Evolutionary conservation across 805 yeast species (phyloP).

Genomic region (Grigorovia humatica): DNA sequence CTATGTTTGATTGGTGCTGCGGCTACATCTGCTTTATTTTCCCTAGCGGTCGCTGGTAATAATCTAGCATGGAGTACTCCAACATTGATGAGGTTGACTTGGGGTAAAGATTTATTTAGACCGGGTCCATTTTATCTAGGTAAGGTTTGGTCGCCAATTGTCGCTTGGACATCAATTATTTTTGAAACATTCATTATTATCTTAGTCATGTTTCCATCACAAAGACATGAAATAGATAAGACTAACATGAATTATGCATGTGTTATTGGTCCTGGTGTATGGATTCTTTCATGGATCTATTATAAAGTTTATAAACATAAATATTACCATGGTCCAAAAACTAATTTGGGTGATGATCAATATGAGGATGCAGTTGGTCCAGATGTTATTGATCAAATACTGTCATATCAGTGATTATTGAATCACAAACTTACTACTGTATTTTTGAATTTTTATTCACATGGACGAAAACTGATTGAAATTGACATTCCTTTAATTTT

Average conservation of each 20-base stretch:
- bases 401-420: slow-evolving; percentile 6
- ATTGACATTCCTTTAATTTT: neutral
- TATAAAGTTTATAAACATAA: slow-evolving; percentile 43
- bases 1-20: slow-evolving; percentile 32
- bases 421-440: too few relatives aligned
- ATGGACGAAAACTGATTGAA: neutral
- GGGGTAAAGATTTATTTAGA: slow-evolving; percentile 38
- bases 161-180: slow-evolving; percentile 37
- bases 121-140: slow-evolving; percentile 68
- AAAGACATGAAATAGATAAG: slow-evolving; percentile 24
- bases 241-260: slow-evolving; percentile 61
- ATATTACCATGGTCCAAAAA: slow-evolving; percentile 47
- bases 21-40: slow-evolving; percentile 37
- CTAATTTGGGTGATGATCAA: slow-evolving; percentile 24
- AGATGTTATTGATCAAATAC: slow-evolving; percentile 19
- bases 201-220: slow-evolving; percentile 51
- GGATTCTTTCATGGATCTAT: slow-evolving; percentile 45
- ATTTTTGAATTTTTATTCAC: too few relatives aligned
- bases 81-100: slow-evolving; percentile 30
- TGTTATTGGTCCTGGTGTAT: slow-evolving; percentile 52
- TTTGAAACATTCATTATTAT: slow-evolving; percentile 47
- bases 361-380: slow-evolving; percentile 21
- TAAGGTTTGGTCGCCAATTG: slow-evolving; percentile 32
- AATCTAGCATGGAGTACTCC: slow-evolving; percentile 35
- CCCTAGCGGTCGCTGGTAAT: slow-evolving; percentile 35